These are phyloP conservation scores for Amphicarpaea edgeworthii DNA, from an alignment of 306 rosid species.

Conservation along the genomic window DNA sequence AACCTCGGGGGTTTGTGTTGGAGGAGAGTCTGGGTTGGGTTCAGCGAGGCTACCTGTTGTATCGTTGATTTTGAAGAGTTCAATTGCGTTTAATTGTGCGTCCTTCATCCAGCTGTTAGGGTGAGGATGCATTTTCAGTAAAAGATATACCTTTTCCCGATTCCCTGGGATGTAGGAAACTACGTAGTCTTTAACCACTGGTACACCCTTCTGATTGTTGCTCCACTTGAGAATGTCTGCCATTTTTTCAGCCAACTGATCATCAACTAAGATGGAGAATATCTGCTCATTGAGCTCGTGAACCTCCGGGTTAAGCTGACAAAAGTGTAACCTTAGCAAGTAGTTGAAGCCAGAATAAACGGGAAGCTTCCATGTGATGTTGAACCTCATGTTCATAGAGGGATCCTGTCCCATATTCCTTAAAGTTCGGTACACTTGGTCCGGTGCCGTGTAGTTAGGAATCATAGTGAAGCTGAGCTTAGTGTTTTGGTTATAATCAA, in stretches of 20 bases:
- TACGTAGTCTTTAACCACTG: background rate
- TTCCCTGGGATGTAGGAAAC: background rate
- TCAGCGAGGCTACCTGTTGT: no score
- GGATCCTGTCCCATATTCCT: background rate
- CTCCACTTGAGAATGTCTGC: background rate
- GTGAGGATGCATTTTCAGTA: background rate
- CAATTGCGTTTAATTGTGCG: no score
- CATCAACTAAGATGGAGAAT: background rate
- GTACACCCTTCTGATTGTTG: background rate
- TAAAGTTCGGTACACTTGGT: background rate
- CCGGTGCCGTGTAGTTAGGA: conserved; percentile 16
- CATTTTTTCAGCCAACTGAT: background rate
- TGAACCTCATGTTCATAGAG: background rate
- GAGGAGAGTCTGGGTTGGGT: no score
- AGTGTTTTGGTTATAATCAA: rapidly evolving
- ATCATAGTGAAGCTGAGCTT: background rate
- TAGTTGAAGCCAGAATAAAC: background rate
- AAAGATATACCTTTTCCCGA: background rate
- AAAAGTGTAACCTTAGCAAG: conserved; percentile 21
- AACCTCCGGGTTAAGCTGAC: background rate
- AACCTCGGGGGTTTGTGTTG: no score
- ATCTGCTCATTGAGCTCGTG: background rate
- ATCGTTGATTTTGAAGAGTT: no score
- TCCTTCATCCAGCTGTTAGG: no score
- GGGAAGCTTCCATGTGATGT: background rate